phyloP scores from a whole-genome alignment of 2,329 filamentous ascomycete genomes.

The Venturia carpophila region DNA sequence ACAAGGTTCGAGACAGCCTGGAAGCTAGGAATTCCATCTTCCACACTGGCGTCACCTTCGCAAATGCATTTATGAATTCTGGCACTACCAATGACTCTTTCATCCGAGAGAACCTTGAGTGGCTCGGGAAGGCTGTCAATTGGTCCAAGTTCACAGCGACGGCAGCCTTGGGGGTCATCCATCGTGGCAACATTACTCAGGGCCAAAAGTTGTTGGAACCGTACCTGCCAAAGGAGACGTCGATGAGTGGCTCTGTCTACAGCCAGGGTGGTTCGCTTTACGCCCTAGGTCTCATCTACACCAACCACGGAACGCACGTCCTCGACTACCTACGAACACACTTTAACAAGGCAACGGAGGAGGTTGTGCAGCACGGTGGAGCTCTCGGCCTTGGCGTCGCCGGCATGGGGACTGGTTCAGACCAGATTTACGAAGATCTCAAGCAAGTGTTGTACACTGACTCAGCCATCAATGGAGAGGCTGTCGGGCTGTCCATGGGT shows the following conservation, averaged over 20 bases:
- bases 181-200: conserved; percentile 88
- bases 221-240: conserved; percentile 74
- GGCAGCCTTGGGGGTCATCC: conserved; percentile 90
- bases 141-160: conserved; percentile 99
- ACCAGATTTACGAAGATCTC: conserved; percentile 84
- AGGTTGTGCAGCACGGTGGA: conserved; percentile 95
- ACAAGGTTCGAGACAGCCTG: conserved; percentile 91
- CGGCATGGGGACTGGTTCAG: conserved; percentile 91
- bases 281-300: conserved; percentile 91
- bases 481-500: conserved; percentile 91
- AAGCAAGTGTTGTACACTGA: conserved; percentile 84
- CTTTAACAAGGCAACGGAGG: conserved; percentile 69
- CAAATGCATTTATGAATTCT: conserved; percentile 98
- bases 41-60: conserved; percentile 93
- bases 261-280: conserved; percentile 95
- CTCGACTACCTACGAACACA: conserved; percentile 69
- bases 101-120: conserved; percentile 95
- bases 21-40: conserved; percentile 97
- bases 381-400: conserved; percentile 92
- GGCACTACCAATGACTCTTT: conserved; percentile 98
- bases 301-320: conserved; percentile 91
- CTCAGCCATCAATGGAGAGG: conserved; percentile 93
- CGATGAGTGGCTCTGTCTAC: conserved; percentile 79
- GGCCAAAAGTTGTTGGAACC: conserved; percentile 89
- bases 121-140: conserved; percentile 96